These are phyloP conservation scores for Aspergillus nomiae DNA, from an alignment of 2,329 filamentous ascomycete genomes.

Conservation along the genomic window DNA sequence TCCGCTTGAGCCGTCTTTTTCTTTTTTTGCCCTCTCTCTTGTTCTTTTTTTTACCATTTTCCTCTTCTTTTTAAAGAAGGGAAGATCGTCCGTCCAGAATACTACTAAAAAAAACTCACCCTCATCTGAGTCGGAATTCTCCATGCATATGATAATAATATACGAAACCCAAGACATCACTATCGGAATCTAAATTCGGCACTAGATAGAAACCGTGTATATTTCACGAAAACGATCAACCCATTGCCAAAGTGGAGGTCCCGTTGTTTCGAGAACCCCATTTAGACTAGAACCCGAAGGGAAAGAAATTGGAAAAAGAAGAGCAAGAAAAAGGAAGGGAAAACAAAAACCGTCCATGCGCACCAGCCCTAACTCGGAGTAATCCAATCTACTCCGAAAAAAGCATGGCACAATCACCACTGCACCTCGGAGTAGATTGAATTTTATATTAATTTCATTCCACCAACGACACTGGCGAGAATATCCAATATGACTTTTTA, in stretches of 20 bases:
- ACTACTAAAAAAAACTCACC: background rate
- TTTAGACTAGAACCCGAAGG: background rate
- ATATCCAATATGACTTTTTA: background rate
- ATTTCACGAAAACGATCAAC: background rate
- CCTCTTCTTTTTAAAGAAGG: background rate
- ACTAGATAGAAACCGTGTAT: background rate
- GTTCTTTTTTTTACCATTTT: background rate
- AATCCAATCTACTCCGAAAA: background rate
- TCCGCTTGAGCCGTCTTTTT: background rate
- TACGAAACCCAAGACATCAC: background rate
- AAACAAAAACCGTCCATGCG: background rate
- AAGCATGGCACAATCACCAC: background rate
- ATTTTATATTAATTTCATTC: background rate
- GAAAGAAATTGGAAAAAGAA: background rate
- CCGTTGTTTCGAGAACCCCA: background rate
- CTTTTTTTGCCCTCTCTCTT: background rate
- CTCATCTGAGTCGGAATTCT: background rate
- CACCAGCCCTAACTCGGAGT: background rate
- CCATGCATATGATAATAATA: background rate
- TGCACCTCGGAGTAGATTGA: background rate
- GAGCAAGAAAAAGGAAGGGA: background rate
- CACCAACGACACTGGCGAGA: background rate
- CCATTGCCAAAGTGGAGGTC: background rate
- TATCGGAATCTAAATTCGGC: background rate
- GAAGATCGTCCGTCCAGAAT: background rate